These are phyloP conservation scores for Paraconiothyrium brasiliense DNA, from an alignment of 2,329 filamentous ascomycete genomes.

Conservation along the genomic window DNA sequence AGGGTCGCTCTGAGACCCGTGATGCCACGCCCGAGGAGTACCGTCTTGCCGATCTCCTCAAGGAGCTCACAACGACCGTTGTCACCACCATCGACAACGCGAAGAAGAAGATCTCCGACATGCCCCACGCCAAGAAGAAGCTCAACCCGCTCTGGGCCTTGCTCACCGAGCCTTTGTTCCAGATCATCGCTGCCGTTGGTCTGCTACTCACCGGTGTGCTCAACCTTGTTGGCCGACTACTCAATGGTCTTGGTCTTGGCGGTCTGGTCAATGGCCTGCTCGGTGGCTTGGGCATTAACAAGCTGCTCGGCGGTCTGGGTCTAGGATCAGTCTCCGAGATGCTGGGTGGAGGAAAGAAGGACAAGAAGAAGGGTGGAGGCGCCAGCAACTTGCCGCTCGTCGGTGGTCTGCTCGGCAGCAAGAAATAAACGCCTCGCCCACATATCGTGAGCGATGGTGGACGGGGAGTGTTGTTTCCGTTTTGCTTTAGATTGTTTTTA, in stretches of 20 bases:
- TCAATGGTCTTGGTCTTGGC: slow-evolving; percentile 83
- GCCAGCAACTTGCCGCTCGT: slow-evolving; percentile 55
- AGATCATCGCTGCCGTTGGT: slow-evolving; percentile 90
- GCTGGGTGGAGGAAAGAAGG: slow-evolving; percentile 65
- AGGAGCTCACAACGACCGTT: slow-evolving; percentile 84
- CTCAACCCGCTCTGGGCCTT: slow-evolving; percentile 86
- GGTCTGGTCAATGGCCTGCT: slow-evolving; percentile 82
- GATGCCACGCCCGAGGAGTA: slow-evolving; percentile 87
- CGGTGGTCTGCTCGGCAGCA: slow-evolving; percentile 58
- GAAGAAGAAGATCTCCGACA: slow-evolving; percentile 87
- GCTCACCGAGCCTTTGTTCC: slow-evolving; percentile 84
- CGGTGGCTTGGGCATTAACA: slow-evolving; percentile 78
- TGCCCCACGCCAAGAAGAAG: slow-evolving; percentile 95
- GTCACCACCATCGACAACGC: slow-evolving; percentile 85
- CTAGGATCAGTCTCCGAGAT: slow-evolving; percentile 61
- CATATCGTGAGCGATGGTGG: slow-evolving; percentile 10
- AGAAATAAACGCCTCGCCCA: slow-evolving; percentile 28
- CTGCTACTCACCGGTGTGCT: slow-evolving; percentile 84
- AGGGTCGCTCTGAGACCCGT: slow-evolving; percentile 77
- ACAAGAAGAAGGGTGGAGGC: slow-evolving; percentile 57
- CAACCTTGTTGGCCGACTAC: slow-evolving; percentile 81
- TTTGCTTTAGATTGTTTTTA: slow-evolving; percentile 14
- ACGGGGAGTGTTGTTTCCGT: slow-evolving; percentile 24
- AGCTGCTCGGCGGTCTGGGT: slow-evolving; percentile 78
- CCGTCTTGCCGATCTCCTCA: slow-evolving; percentile 82